Conservation (phyloP, 495 filamentous ascomycete genomes). For the Arthonia radiata region DNA sequence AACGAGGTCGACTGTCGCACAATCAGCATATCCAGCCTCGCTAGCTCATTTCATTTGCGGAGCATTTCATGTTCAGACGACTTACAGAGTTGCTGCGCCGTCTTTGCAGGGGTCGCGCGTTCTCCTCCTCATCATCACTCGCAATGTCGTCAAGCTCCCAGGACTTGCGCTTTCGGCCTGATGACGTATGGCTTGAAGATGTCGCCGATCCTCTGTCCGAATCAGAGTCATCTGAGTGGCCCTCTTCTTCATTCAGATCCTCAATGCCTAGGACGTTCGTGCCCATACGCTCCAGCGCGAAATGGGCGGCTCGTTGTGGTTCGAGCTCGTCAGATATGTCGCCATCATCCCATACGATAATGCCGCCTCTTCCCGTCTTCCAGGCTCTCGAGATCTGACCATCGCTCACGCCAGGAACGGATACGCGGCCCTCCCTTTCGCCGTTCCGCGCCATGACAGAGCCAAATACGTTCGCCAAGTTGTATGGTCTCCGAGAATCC, state of each 20-base stretch:
- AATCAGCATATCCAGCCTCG: too few relatives aligned
- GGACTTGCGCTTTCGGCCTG: constrained; percentile 51
- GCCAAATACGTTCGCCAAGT: constrained; percentile 77
- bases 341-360: constrained; percentile 85
- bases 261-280: too few relatives aligned
- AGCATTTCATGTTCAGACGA: constrained; percentile 6
- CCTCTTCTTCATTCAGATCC: constrained; percentile 50
- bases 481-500: constrained; percentile 83
- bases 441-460: constrained; percentile 18
- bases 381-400: constrained; percentile 44
- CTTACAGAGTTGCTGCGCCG: constrained; percentile 70
- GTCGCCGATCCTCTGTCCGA: constrained; percentile 21
- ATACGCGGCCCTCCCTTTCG: constrained; percentile 19
- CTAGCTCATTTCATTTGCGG: too few relatives aligned
- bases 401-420: constrained; percentile 29
- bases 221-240: constrained; percentile 13
- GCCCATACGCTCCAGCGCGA: constrained; percentile 64
- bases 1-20: constrained; percentile 15
- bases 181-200: constrained; percentile 8
- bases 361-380: constrained; percentile 52
- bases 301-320: constrained; percentile 54
- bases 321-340: constrained; percentile 76
- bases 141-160: constrained; percentile 49
- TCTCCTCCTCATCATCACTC: constrained; percentile 36
- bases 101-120: constrained; percentile 46